Evolutionary conservation across 495 filamentous ascomycete species (phyloP), one percentile per base, ranked within the genome.

Genomic region (Talaromyces wortmannii): DNA sequence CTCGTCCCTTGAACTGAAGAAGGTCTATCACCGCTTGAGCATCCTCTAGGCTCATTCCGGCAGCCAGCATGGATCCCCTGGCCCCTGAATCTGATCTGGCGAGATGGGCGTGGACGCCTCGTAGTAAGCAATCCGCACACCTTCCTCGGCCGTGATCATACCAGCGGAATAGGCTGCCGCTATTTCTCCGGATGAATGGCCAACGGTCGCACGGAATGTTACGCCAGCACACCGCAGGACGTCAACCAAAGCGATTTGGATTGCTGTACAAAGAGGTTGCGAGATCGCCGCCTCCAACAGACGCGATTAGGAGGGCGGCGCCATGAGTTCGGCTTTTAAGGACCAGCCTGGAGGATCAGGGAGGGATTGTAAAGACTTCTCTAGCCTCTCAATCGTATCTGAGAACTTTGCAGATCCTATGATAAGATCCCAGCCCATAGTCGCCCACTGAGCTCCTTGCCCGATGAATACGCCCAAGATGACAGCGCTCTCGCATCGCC

Each of bases 101-200:
- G 33, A 66, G 36, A 30, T n/a, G n/a, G n/a, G n/a, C n/a, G 63
- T 67, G 8, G 61, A 52, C 17, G 48, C 83, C 83, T 16, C 82
- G 33, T 78, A 80, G 56, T 80, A 85, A 0, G 83, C 79, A 48
- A 80, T 64, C 0, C 7, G 45, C 40, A 6, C 65, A 59, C 45
- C 81, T 62, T 69, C 77, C 57, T 55, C 57, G 11, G 68, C 64
- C 0, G 63, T 62, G 8, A 83, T 48, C 6, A 65, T 61, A 4
- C 73, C 78, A 7, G 78, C 77, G 12, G 75, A 76, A 57, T 81
- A 84, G 0, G 80, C 80, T 7, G 79, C 79, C 4, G 68, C 78
- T 32, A 87, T 83, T 62, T 87, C 83, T 3, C 84, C 84, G 0
- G 76, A 80, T 0, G 83, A 86, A 62, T 86, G 83, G 0, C 84